Base-by-base conservation (phyloP, 306 rosid genomes). In the Dalbergia cochinchinensis region DNA sequence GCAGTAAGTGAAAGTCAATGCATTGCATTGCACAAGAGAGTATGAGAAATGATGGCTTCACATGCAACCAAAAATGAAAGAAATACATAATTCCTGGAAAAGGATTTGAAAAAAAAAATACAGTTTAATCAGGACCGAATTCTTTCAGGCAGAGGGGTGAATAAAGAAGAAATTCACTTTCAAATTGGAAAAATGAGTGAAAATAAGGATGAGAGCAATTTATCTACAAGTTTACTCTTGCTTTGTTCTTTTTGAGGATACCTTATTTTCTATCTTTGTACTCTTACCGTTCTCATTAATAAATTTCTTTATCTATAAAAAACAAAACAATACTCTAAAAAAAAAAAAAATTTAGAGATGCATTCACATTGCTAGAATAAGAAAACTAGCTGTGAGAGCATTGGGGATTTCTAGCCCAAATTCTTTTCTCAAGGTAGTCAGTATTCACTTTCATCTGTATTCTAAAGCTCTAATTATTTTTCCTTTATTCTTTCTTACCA, bases 51-150 rank as follows among this genome's bases (percentile, higher is more conserved):
- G 33, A 66, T n/a, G 16, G 47, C 72, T 31, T 60, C 59, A 77
- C 50, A 55, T 65, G 67, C 80, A 83, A 51, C 68, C 15, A 78
- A 72, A 45, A 72, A 80, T 16, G 58, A 59, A 39, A 45, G 55
- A 77, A 65, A 83, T 45, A 67, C 22, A 41, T 3, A 74, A 78
- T 35, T 74, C 45, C 51, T 11, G 18, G 6, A 71, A 59, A 78
- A 53, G 60, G 50, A 78, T 58, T 48, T 67, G 31, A 64, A 64
- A 70, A 45, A 70, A 45, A 73, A 9, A 20, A 19, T 51, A 69
- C 73, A 26, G 42, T 34, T 59, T 20, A 69, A 60, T 42, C 58
- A 71, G 53, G 35, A 65, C 55, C 65, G 59, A 65, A 57, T 55
- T 55, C 51, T 48, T 77, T 63, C 14, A 12, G 44, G 55, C 7